Base-by-base conservation (phyloP, 106 monocot genomes). In the Dendrobium officinale region DNA sequence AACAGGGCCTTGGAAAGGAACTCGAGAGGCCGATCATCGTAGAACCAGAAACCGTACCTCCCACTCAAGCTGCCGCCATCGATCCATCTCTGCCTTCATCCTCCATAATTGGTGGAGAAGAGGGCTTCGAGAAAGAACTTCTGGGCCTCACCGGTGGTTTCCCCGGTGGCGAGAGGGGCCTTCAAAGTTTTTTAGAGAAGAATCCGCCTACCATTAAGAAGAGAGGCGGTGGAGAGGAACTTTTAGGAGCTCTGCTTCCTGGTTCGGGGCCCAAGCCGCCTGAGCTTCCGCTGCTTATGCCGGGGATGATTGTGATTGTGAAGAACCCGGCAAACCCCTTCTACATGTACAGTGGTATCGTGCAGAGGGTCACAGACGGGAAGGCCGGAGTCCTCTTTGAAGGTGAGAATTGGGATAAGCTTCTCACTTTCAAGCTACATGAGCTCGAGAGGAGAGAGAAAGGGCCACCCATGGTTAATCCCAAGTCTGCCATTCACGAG, bases 341-440 rank as follows among this genome's bases (percentile, higher is more conserved):
- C 73, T 45, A 97, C 80, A 89, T 90, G 92, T 97, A 92, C 77
- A 87, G 87, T 55, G 94, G 94, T 55, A 90, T 94, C 45, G 96
- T 97, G 58, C 96, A 97, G 89, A 87, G 96, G 80, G 88, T 97
- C 49, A 94, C 90, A 0, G 94, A 97, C 68, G 96, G 96, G n/a
- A 93, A 81, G 83, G 96, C 79, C 2, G 93, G 92, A 68, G 92
- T 97, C 27, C 81, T 97, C 31, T 97, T 97, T 74, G 96, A 97
- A 73, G 93, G 96, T 0, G 96, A 90, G 45, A 94, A 92, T 54
- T 97, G 96, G 92, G 94, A 97, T 66, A 92, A 88, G 87, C 86
- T 94, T 20, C 72, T 94, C 55, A 94, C 90, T 59, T 92, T 97
- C 81, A 66, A 78, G 4, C 89, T 97, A 9, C 79, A 82, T 29